Evolutionary conservation across 345 rosid species (phyloP).

Genomic region (Geranium rotundifolium): DNA sequence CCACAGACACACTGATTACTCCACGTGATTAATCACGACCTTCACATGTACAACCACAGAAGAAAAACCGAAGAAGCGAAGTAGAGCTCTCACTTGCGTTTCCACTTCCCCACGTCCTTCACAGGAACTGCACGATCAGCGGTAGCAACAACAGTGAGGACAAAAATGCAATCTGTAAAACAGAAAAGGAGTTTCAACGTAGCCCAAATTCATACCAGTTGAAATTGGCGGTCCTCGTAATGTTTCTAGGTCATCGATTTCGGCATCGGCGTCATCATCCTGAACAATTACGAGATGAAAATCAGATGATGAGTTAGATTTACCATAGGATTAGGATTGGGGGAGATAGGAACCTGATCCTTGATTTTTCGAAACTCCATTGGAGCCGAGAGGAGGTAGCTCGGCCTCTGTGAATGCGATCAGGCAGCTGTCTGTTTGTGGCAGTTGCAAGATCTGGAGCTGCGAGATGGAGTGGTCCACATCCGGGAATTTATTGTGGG

Average conservation of each 20-base stretch:
- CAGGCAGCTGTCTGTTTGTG: not conserved
- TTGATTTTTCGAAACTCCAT: slow-evolving; percentile 82
- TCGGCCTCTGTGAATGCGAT: not conserved
- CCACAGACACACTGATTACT: not conserved
- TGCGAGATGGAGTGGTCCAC: not conserved
- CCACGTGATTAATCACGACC: not conserved
- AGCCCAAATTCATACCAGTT: slow-evolving; percentile 9
- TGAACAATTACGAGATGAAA: slow-evolving; percentile 8
- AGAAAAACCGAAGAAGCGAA: not conserved
- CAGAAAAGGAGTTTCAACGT: not conserved
- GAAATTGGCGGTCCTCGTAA: slow-evolving; percentile 22
- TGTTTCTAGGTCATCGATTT: slow-evolving; percentile 31
- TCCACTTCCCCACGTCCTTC: not conserved
- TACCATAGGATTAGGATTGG: not conserved
- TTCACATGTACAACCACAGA: not conserved
- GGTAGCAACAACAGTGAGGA: not conserved
- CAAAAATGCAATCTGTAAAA: not conserved
- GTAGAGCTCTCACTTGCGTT: not conserved
- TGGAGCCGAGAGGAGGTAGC: not conserved
- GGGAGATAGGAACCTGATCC: slow-evolving; percentile 39
- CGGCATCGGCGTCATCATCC: slow-evolving; percentile 29
- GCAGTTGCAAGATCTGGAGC: slow-evolving; percentile 3
- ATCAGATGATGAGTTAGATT: not conserved
- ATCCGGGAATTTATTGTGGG: not conserved
- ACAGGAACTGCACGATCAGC: not conserved